Base-by-base conservation (phyloP, 306 rosid genomes). In the Pyrus betulifolia region DNA sequence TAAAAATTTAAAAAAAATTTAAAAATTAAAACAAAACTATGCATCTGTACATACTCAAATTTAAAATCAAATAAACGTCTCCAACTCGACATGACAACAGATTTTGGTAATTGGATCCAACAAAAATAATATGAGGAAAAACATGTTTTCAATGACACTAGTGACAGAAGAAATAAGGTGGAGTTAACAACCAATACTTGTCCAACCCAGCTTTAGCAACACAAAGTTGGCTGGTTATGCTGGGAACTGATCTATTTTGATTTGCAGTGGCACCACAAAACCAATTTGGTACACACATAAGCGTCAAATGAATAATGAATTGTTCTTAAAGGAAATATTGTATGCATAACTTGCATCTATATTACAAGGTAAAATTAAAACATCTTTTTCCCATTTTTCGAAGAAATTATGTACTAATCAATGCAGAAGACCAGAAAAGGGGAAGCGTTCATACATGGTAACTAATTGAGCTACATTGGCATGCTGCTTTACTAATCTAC, bases 401-500 rank as follows among this genome's bases (percentile, higher is more conserved):
- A 21, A 72, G 79, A 67, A 69, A 64, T 58, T 74, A 81, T 76
- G 78, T 51, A 64, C 59, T 19, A 44, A 62, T 67, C 74, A 84
- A 81, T 62, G 55, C 67, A 85, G 77, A 18, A 63, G 79, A 79
- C 33, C 8, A 72, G 77, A 77, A 30, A 79, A 67, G 79, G 78
- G 69, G 72, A 74, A 70, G 82, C 71, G 65, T 76, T 70, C 85
- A 80, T 96, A 96, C 99, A 93, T 81, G 86, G 94, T 86, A 88
- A 96, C 87, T 89, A 93, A 91, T 65, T 96, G 99, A 80, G 93
- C 93, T 85, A 91, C 89, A 81, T 96, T 88, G 66, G 92, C 86
- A 11, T 88, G 89, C 88, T 87, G 94, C 91, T 93, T 91, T 80
- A 91, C 99, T 91, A 96, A 88, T 96, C 97, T 93, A 91, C 99